These are phyloP conservation scores for Dryas octopetala DNA, from an alignment of 306 rosid genomes.

Conservation along the genomic window DNA sequence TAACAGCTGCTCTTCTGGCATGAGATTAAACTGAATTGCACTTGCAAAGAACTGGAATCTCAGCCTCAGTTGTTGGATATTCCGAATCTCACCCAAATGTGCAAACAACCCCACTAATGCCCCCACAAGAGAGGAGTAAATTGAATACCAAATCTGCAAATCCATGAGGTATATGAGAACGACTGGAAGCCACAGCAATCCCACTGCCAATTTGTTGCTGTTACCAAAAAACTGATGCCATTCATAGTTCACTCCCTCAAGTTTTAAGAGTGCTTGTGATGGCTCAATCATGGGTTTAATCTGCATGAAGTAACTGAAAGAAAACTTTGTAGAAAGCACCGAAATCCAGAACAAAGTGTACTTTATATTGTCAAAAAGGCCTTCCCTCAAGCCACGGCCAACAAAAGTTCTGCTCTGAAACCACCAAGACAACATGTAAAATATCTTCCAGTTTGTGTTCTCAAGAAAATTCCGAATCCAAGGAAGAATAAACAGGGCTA, in stretches of 20 bases:
- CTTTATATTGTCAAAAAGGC: constrained; percentile 75
- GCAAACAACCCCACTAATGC: constrained; percentile 77
- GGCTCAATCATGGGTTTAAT: constrained; percentile 84
- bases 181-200: constrained; percentile 85
- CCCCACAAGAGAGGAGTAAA: constrained; percentile 87
- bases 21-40: constrained; percentile 93
- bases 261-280: constrained; percentile 50
- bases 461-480: constrained; percentile 91
- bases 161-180: constrained; percentile 88
- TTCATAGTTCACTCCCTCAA: constrained; percentile 46
- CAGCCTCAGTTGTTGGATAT: constrained; percentile 76
- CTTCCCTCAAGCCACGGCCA: constrained; percentile 97
- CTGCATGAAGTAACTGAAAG: constrained; percentile 89
- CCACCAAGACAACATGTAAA: constrained; percentile 89
- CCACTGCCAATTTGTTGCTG: constrained; percentile 66
- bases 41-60: constrained; percentile 98
- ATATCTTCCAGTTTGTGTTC: constrained; percentile 78
- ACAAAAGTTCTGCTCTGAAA: constrained; percentile 84
- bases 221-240: constrained; percentile 58
- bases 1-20: constrained; percentile 91
- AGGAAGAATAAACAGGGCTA: constrained; percentile 71
- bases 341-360: constrained; percentile 74
- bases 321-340: constrained; percentile 79
- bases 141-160: constrained; percentile 89
- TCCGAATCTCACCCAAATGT: constrained; percentile 95